These are phyloP conservation scores for Acanthamoeba castellanii DNA, from an alignment of 208 protist species.

Conservation along the genomic window DNA sequence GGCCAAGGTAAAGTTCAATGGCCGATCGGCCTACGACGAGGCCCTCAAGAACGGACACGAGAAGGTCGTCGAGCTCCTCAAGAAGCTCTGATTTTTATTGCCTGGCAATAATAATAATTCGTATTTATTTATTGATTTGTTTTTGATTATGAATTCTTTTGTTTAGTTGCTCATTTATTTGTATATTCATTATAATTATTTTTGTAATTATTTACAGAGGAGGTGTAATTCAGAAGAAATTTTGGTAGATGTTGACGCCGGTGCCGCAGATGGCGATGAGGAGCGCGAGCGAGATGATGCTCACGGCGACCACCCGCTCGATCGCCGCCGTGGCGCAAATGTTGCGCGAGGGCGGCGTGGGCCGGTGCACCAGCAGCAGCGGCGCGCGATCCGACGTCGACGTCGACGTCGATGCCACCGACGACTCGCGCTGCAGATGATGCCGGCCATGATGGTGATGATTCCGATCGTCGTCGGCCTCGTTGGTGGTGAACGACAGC, in stretches of 20 bases:
- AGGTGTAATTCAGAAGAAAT: conserved; percentile 37
- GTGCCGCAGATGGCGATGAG: conserved; percentile 34
- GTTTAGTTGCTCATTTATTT: too few species aligned
- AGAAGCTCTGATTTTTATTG: too few species aligned
- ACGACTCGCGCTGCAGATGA: too few species aligned
- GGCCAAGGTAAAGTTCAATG: conserved; percentile 27
- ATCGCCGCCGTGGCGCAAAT: neutral
- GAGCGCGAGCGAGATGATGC: neutral
- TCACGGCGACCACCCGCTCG: neutral
- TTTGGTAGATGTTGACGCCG: conserved; percentile 48
- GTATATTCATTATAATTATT: too few species aligned
- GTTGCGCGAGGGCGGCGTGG: neutral
- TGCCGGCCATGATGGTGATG: too few species aligned
- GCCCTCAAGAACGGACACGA: conserved; percentile 35
- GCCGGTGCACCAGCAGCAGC: neutral
- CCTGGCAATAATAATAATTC: too few species aligned
- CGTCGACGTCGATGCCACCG: neutral
- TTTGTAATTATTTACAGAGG: too few species aligned
- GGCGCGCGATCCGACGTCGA: neutral
- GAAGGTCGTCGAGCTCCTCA: conserved; percentile 18
- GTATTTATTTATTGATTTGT: neutral
- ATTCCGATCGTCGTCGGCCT: too few species aligned
- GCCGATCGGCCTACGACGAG: conserved; percentile 23
- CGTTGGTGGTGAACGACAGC: too few species aligned
- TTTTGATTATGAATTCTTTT: too few species aligned